Base-by-base conservation (phyloP, 1,139 yeast genomes). In the Blastobotrys proliferans region DNA sequence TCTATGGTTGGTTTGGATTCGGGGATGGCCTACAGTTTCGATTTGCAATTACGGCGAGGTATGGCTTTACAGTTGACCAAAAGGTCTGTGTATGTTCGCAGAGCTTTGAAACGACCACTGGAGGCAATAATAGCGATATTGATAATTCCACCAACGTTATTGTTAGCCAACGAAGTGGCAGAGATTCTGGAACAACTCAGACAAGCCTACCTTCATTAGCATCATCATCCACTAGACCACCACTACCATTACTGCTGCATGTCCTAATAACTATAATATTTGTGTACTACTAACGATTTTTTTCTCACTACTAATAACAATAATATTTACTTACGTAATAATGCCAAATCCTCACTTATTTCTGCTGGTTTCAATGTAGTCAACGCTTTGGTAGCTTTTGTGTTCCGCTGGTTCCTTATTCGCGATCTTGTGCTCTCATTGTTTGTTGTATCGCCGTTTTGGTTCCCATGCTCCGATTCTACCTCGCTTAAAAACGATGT, bases 401-500 rank as follows among this genome's bases (percentile, higher is more conserved):
- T n/a, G 4, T 19, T n/a, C 24, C 22, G 27, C 9, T 27, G 27
- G 41, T 43, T 39, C 24, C 49, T 18, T 17, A 28, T 30, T 27
- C 40, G 35, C 21, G 34, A 16, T 13, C 29, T 34, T 10, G 33
- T 33, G 33, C 18, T 35, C 6, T 19, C 38, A 20, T 33, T 33
- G 18, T 11, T 33, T 33, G n/a, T n/a, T n/a, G n/a, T n/a, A n/a
- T n/a, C n/a, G 32, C 27, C 39, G 19, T 26, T 30, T 21, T 31
- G 22, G 16, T 31, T 24, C 16, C 25, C 30, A 21, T 28, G 14
- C n/a, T 42, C 47, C 14, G 38, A 33, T 20, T 47, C 52, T 27
- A 45, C 40, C 18, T 47, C 51, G 11, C 50, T 46, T 39, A 46
- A 38, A 36, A 48, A 50, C 35, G 49, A 43, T 20, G 36, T 38